phyloP scores from a whole-genome alignment of 768 basidiomycete species.

The Leccinum aurantiacum region DNA sequence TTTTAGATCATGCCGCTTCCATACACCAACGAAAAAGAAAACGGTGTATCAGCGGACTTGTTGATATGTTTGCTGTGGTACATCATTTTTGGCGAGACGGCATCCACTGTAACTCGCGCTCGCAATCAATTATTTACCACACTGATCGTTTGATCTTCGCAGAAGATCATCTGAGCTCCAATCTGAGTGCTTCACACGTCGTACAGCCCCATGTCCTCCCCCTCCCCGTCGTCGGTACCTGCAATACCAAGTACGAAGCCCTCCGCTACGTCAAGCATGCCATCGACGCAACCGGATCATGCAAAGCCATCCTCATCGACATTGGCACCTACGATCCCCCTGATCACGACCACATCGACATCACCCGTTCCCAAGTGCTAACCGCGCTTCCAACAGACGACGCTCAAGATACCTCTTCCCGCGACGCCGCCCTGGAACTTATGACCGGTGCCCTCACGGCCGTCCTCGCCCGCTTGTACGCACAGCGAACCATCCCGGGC shows the following conservation, averaged over 20 bases:
- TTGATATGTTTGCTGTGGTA: too few relatives aligned
- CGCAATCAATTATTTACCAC: background rate
- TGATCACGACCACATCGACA: conserved; percentile 18
- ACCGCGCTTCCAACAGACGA: background rate
- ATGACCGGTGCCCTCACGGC: conserved; percentile 23
- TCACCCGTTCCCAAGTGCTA: conserved; percentile 23
- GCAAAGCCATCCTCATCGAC: conserved; percentile 30
- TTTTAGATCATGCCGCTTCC: too few relatives aligned
- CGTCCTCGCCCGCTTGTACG: conserved; percentile 16
- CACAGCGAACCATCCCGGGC: conserved; percentile 17
- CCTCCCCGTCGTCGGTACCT: conserved; percentile 28
- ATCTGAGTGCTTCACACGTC: too few relatives aligned
- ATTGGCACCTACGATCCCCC: conserved; percentile 21
- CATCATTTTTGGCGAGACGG: too few relatives aligned
- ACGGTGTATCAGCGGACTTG: too few relatives aligned
- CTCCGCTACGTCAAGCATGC: conserved; percentile 24
- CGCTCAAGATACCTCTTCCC: conserved; percentile 7
- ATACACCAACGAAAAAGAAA: too few relatives aligned
- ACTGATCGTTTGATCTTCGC: too few relatives aligned
- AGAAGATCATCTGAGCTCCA: too few relatives aligned
- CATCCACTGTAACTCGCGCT: background rate
- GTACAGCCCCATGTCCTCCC: background rate
- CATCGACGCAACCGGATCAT: conserved; percentile 12
- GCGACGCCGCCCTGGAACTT: conserved; percentile 6
- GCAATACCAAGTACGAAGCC: conserved; percentile 28